These are phyloP conservation scores for Plasmodium vinckei DNA, from an alignment of 169 alveolate genomes.

Conservation along the genomic window DNA sequence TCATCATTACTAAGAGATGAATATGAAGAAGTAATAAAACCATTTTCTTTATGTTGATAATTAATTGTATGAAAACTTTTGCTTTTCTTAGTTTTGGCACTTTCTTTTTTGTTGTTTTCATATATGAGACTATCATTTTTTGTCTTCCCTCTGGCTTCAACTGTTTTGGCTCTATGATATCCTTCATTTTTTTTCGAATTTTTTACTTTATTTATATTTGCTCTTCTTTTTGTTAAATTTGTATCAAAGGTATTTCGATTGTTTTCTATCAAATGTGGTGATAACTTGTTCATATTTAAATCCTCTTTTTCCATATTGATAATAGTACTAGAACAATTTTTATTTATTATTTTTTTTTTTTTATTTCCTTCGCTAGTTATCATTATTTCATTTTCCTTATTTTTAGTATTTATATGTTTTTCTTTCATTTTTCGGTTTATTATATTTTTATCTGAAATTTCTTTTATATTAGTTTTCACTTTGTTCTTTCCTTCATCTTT, in stretches of 20 bases:
- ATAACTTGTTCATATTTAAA: not conserved
- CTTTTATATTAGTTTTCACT: not conserved
- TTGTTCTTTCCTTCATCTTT: slow-evolving; percentile 10
- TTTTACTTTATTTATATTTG: slow-evolving; percentile 13
- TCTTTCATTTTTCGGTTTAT: not conserved
- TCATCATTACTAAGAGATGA: not conserved
- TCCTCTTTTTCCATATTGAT: slow-evolving; percentile 8
- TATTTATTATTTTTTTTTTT: slow-evolving; percentile 9
- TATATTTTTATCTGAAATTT: not conserved
- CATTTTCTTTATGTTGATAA: not conserved
- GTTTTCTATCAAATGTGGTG: slow-evolving; percentile 22
- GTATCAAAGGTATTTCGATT: slow-evolving; percentile 10
- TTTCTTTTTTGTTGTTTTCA: not conserved
- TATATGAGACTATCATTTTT: not conserved
- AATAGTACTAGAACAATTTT: not conserved
- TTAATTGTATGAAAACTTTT: not conserved
- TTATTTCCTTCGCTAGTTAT: slow-evolving; percentile 10
- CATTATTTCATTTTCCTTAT: not conserved
- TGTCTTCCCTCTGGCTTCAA: not conserved
- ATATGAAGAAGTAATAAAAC: not conserved
- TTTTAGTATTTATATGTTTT: not conserved
- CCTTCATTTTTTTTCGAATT: slow-evolving; percentile 8
- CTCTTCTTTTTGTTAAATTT: slow-evolving; percentile 24
- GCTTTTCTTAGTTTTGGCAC: not conserved
- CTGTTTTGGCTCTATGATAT: slow-evolving; percentile 8